Evolutionary conservation across 495 filamentous ascomycete species (phyloP), one percentile per base, ranked within the genome.

Genomic region (Lepraria neglecta): DNA sequence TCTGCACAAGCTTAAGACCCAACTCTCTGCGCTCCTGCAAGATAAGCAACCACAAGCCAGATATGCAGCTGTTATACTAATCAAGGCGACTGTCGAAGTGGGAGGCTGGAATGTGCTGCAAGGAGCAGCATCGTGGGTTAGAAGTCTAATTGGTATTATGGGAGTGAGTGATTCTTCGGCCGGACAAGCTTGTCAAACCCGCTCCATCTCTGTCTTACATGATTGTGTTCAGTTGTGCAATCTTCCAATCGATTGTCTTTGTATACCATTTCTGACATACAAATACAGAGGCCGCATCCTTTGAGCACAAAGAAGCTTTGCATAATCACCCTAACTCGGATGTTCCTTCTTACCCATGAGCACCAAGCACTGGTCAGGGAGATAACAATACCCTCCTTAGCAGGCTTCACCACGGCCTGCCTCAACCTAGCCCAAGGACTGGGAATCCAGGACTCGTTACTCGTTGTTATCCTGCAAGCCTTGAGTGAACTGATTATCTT

Each of bases 291-390:
- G 81, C 82, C 74, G 1, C 89, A 94, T 66, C 82, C 87, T 4
- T 66, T 82, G n/a, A 78, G 84, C 10, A 83, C 83, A 6, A 90
- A 90, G 69, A 84, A 85, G 70, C 76, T 95, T 62, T 80, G 78
- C 68, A 77, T 95, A 35, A 81, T 94, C 58, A 82, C 88, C 30
- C 69, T 95, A 62, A 88, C 87, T 24, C 86, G 87, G 64, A 91
- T 95, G 59, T 95, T 90, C 77, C 78, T 84, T 58, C 78, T 92
- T 27, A 87, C 89, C 59, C 90, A 90, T 65, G 83, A 84, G 55
- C 88, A 90, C 73, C 88, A 84, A 44, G 91, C 87, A 19, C 77
- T 95, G 27, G 78, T 92, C n/a, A 79, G 91, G 65, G 91, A 96
- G 69, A 87, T 95, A 63, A 91, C 89, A 2, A 95, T 90, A 4